phyloP scores from a whole-genome alignment of 345 rosid species.

The Lumnitzera littorea region DNA sequence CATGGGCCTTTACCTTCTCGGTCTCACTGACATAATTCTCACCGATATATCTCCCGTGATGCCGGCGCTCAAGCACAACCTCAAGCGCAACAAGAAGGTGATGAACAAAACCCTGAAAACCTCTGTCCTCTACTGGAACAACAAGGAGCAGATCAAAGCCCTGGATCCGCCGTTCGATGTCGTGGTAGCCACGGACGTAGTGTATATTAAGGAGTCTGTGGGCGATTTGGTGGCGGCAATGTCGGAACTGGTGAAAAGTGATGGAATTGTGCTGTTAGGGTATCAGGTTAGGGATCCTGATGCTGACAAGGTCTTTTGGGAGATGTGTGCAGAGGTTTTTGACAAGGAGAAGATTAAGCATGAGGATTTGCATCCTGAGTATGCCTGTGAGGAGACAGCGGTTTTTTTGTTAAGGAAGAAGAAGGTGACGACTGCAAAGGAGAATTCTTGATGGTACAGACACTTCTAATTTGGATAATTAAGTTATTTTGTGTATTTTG shows the following conservation, averaged over 20 bases:
- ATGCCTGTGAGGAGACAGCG: slow-evolving; percentile 71
- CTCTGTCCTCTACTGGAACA: slow-evolving; percentile 63
- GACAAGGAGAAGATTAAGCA: slow-evolving; percentile 70
- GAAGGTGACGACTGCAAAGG: slow-evolving; percentile 10
- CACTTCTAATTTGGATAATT: too few relatives aligned
- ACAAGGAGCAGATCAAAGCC: slow-evolving; percentile 48
- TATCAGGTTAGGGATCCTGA: slow-evolving; percentile 87
- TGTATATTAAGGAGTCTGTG: slow-evolving; percentile 71
- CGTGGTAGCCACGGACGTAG: slow-evolving; percentile 84
- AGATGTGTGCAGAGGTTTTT: slow-evolving; percentile 51
- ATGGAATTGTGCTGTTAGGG: slow-evolving; percentile 67
- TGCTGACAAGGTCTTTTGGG: slow-evolving; percentile 83
- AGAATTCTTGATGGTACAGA: too few relatives aligned
- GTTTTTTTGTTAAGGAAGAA: slow-evolving; percentile 72
- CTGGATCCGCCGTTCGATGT: slow-evolving; percentile 69
- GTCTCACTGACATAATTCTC: slow-evolving; percentile 65
- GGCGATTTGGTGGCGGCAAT: slow-evolving; percentile 55
- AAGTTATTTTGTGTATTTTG: too few relatives aligned
- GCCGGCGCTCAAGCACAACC: slow-evolving; percentile 89
- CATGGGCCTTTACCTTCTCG: slow-evolving; percentile 76
- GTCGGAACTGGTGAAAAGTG: slow-evolving; percentile 58
- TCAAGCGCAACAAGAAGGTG: slow-evolving; percentile 75
- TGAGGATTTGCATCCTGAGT: slow-evolving; percentile 77
- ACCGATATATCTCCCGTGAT: slow-evolving; percentile 85
- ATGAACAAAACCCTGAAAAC: slow-evolving; percentile 53